Evolutionary conservation across 768 basidiomycete genomes (phyloP), one percentile per base, ranked within the genome.

Genomic region (Clavulina sp.): DNA sequence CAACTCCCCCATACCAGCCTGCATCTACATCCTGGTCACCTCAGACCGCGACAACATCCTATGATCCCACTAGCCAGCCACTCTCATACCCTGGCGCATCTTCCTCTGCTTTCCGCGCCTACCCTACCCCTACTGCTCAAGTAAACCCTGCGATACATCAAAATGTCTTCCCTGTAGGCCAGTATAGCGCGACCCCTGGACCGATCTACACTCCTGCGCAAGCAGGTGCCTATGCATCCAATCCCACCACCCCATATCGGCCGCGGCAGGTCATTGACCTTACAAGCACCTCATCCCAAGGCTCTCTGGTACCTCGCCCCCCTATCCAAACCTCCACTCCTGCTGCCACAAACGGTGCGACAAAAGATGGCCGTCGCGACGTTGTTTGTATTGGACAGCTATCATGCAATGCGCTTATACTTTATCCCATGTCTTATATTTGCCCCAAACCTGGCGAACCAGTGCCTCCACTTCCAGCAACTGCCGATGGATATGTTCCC

Each of bases 311-410:
- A 31, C 41, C 41, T n/a, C 24, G 23, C n/a, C 23, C 6, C 30
- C 40, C 34, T 43, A 28, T 13, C n/a, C 9, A 23, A 9, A 46
- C 7, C 43, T 26, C 3, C 5, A 16, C 32, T 24, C 21, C 41
- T 13, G 24, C 53, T 5, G 26, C 29, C 9, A 5, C 33, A 21
- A 2, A 16, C 1, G 38, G 6, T 26, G 24, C 31, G 6, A 40
- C 18, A 40, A 31, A 21, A 31, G 18, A 56, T 49, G 46, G 31
- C 19, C 55, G 54, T 4, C 54, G 51, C 32, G 54, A 56, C 40
- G 54, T 56, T 16, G 78, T 92, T 49, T 92, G 89, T 63, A 88
- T 92, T 46, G 88, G 88, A 1, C 81, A 84, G 53, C 70, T 92
- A 32, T 70, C 72, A n/a, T 80, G 80, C 19, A 85, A 82, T 18